These are phyloP conservation scores for Cryphonectria parasitica DNA, from an alignment of 2,329 filamentous ascomycete genomes.

Conservation along the genomic window DNA sequence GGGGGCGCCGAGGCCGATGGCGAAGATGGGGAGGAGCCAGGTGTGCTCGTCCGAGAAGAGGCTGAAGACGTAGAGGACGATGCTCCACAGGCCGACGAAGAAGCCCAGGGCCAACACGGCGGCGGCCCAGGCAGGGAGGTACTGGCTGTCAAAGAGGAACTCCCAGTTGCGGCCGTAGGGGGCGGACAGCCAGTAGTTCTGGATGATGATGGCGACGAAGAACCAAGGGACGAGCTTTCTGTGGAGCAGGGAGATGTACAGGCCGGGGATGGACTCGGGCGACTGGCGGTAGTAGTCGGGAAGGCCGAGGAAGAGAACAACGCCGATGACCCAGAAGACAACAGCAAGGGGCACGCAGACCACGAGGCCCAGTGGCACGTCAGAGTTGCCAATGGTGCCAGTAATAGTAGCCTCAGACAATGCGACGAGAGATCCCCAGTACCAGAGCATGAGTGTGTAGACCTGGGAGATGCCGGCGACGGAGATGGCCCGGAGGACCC, in stretches of 20 bases:
- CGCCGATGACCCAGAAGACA: constrained; percentile 60
- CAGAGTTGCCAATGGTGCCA: constrained; percentile 41
- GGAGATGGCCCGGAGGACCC: constrained; percentile 69
- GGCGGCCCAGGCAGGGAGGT: constrained; percentile 60
- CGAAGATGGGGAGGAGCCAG: constrained; percentile 70
- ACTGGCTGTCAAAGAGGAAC: constrained; percentile 63
- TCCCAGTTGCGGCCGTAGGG: constrained; percentile 70
- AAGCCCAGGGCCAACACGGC: constrained; percentile 59
- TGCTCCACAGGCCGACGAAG: constrained; percentile 60
- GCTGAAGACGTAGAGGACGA: constrained; percentile 55
- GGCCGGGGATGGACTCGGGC: constrained; percentile 66
- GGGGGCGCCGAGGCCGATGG: constrained; percentile 67
- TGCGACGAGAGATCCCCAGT: constrained; percentile 64
- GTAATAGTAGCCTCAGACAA: constrained; percentile 47
- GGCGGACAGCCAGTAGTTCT: constrained; percentile 70
- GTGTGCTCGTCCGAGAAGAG: constrained; percentile 63
- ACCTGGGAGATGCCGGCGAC: constrained; percentile 71
- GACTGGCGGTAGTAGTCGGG: constrained; percentile 69
- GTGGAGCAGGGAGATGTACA: constrained; percentile 64
- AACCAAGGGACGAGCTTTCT: constrained; percentile 73
- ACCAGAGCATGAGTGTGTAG: constrained; percentile 68
- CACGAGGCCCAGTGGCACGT: constrained; percentile 41
- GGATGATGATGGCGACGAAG: constrained; percentile 64
- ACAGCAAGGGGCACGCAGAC: constrained; percentile 62
- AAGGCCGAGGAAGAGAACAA: constrained; percentile 62